Evolutionary conservation across 441 rosid genomes (phyloP), one percentile per base, ranked within the genome.

Genomic region (California macrophylla): DNA sequence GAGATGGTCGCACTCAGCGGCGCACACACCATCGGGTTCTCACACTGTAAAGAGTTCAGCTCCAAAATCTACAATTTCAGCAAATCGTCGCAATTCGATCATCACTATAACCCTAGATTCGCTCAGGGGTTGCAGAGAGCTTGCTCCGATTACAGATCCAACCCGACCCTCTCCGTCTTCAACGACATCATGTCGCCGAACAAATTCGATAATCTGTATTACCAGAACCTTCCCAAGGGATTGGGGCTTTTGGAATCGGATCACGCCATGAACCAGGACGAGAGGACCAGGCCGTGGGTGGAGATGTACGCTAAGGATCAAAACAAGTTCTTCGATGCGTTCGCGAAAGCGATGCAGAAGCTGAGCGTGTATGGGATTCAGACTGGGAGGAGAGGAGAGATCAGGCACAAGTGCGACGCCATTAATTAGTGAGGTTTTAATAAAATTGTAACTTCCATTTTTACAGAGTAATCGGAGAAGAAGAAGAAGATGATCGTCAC

Each of bases 161-260:
- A 88, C 52, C 89, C 85, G 0, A 86, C 90, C 3, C 60, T 85
- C 3, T 86, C 93, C 3, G 93, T 88, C 29, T 85, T 86, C 68
- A 88, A 88, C 74, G 93, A 88, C 65, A 78, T 88, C 4, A 88
- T 83, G 87, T 79, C 84, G 52, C 93, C 93, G 0, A 86, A 85
- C 72, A 83, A 82, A 71, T 88, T 88, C 73, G 93, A 88, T 38
- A 88, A 88, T 61, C 24, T 81, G 79, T 88, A 88, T 69, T 86
- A 67, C 76, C 82, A 88, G 77, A 86, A 88, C 69, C 71, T 88
- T 23, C 86, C 81, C 0, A 86, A 82, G 16, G 93, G 93, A 15
- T 78, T 88, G 60, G 93, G 89, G 45, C 72, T 86, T 38, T 71
- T 88, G 56, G 69, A 83, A n/a, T 83, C 93, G 47, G 93, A 88